These are phyloP conservation scores for Penicillium sp. DNA, from an alignment of 2,329 filamentous ascomycete genomes.

Conservation along the genomic window DNA sequence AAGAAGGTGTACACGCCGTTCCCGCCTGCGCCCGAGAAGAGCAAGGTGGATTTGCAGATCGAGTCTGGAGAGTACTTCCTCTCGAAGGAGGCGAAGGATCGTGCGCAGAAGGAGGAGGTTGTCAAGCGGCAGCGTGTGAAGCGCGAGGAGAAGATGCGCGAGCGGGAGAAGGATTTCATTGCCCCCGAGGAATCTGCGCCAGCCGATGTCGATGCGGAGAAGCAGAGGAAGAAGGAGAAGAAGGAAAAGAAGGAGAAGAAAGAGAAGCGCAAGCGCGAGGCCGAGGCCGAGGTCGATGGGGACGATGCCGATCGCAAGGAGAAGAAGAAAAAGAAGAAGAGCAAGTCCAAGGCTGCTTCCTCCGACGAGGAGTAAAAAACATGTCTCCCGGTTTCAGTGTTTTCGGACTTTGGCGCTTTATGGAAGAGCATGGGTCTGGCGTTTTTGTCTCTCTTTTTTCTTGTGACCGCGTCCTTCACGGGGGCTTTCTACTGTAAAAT, in stretches of 20 bases:
- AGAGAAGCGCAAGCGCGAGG: conserved; percentile 43
- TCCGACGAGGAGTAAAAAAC: conserved; percentile 28
- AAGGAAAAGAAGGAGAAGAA: conserved; percentile 48
- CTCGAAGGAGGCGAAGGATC: conserved; percentile 86
- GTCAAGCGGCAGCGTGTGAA: conserved; percentile 82
- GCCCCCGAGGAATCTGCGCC: conserved; percentile 74
- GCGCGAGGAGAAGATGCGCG: conserved; percentile 83
- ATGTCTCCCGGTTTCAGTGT: conserved; percentile 17
- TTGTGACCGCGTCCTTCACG: conserved; percentile 9
- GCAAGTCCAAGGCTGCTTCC: conserved; percentile 34
- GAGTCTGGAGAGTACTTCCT: conserved; percentile 97
- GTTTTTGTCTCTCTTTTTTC: conserved; percentile 26
- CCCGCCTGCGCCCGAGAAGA: conserved; percentile 95
- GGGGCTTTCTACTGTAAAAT: conserved; percentile 19
- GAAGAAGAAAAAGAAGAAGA: conserved; percentile 56
- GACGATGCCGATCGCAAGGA: conserved; percentile 56
- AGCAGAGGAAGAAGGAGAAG: conserved; percentile 50
- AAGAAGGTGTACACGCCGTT: conserved; percentile 97
- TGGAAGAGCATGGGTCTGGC: conserved; percentile 41
- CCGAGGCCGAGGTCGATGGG: conserved; percentile 34
- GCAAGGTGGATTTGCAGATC: conserved; percentile 97
- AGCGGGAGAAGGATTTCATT: conserved; percentile 81
- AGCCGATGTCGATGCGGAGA: conserved; percentile 56
- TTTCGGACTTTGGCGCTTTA: conserved; percentile 32
- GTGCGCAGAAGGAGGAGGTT: conserved; percentile 73